Evolutionary conservation across 495 filamentous ascomycete genomes (phyloP), one percentile per base, ranked within the genome.

Genomic region (Tuber microsphaerosporum): DNA sequence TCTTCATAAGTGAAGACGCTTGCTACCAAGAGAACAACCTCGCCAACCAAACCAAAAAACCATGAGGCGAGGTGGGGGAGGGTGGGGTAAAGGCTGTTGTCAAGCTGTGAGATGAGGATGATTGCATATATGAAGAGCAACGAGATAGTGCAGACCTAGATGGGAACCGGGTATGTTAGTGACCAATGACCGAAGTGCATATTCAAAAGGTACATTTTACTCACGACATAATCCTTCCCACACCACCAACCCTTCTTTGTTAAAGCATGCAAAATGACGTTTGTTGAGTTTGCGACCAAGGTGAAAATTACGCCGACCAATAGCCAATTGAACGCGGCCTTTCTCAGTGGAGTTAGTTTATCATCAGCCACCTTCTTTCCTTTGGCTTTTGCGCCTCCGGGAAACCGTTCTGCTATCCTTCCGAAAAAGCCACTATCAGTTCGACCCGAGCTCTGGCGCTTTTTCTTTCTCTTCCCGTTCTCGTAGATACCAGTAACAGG

Each of bases 221-320:
- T 76, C 71, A 98, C 94, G 83, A 91, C 91, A 74, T 90, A 88
- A 43, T 92, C 86, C 84, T 97, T 89, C 42, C 92, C 93, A 82
- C 93, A 95, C 95, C 94, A 97, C 94, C 94, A 97, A 61, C 89
- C 86, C 71, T 87, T 86, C 73, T 87, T 84, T 22, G 87, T 77
- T 74, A 97, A 85, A 75, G 93, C 91, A 86, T 94, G 95, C 73
- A 88, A 74, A 69, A 95, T 89, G 79, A 96, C 90, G 80, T 92
- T 90, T 70, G 86, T 86, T 61, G 91, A 89, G 84, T 93, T 93
- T 69, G 85, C 92, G 70, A 94, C 83, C 73, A 95, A 92, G 22
- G 92, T 93, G 73, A 91, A 79, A 42, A 93, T 86, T 8, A 92
- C 84, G 12, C 85, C 87, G 10, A 88, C 85, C 43, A 93, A 90